These are phyloP conservation scores for Backusella macrospora DNA, from an alignment of 192 early-diverging fungal genomes.

Conservation along the genomic window DNA sequence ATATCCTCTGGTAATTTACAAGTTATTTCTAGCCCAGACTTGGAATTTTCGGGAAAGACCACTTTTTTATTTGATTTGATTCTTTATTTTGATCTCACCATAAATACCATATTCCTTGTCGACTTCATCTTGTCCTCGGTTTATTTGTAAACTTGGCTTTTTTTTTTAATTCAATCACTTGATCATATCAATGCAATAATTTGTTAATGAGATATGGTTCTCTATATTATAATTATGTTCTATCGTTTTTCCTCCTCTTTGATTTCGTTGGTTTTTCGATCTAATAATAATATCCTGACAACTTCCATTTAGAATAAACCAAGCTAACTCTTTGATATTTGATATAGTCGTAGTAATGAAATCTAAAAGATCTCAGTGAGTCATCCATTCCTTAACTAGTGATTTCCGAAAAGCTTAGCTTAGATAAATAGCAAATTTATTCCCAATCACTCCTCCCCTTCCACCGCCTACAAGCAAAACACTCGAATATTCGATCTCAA, in stretches of 20 bases:
- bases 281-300: not conserved
- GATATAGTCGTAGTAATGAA: not conserved
- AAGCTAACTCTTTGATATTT: not conserved
- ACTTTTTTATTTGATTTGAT: not conserved
- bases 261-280: not conserved
- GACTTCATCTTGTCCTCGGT: not conserved
- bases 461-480: not conserved
- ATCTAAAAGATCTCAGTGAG: not conserved
- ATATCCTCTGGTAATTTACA: not conserved
- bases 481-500: not conserved
- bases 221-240: not conserved
- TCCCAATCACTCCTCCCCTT: not conserved
- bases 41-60: not conserved
- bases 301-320: not conserved
- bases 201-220: not conserved
- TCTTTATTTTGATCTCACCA: not conserved
- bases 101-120: not conserved
- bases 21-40: not conserved
- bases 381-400: not conserved
- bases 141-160: not conserved
- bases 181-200: not conserved
- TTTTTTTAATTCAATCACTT: not conserved
- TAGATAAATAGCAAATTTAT: not conserved
- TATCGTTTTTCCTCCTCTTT: not conserved
- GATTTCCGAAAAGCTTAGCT: not conserved